Evolutionary conservation across 257 asterid species (phyloP).

Genomic region (Solanum chmielewskii): DNA sequence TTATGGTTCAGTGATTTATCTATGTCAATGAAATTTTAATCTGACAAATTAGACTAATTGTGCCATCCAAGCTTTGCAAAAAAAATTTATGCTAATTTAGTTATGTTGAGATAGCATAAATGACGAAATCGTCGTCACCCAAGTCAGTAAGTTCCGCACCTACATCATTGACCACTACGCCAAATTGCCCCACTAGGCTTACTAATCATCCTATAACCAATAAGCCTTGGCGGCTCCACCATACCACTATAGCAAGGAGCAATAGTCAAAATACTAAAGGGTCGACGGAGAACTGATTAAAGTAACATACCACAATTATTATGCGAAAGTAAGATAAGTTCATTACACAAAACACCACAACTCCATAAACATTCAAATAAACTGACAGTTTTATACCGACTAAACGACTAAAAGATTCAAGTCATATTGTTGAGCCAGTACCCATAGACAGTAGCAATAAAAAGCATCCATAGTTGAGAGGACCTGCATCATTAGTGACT

Average conservation of each 20-base stretch:
- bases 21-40: background rate
- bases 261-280: background rate
- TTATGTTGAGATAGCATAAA: background rate
- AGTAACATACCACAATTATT: background rate
- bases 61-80: background rate
- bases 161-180: background rate
- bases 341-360: conserved; percentile 18
- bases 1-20: background rate
- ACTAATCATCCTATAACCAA: background rate
- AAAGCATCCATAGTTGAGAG: conserved; percentile 6
- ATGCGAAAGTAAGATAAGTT: background rate
- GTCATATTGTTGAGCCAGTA: conserved; percentile 1
- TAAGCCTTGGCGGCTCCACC: background rate
- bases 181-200: background rate
- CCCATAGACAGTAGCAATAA: conserved; percentile 2
- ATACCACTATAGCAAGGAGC: background rate
- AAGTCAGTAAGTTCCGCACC: background rate
- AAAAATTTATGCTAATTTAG: background rate
- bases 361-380: conserved; percentile 18
- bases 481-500: background rate
- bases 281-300: background rate
- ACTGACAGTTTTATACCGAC: conserved; percentile 22
- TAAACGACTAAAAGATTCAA: background rate
- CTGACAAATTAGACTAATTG: background rate
- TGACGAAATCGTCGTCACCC: background rate